Evolutionary conservation across 2,329 filamentous ascomycete species (phyloP), one percentile per base, ranked within the genome.

Genomic region (Microsporum ferrugineum): DNA sequence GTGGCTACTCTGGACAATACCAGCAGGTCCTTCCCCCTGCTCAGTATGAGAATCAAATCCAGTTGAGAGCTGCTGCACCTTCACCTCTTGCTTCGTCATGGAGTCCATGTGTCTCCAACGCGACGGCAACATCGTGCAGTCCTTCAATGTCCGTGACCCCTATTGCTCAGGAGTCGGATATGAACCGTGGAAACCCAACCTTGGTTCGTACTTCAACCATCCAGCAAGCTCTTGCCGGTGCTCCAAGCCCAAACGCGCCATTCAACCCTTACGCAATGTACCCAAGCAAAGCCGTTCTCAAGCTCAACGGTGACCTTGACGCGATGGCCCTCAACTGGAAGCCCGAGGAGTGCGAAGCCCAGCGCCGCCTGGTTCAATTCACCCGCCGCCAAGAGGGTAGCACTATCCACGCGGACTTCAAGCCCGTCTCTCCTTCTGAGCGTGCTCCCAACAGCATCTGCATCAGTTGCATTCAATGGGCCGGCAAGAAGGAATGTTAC

Each of bases 391-490:
- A 97, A 74, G 81, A 80, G 38, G 91, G 90, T 33, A 91, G 88
- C 70, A 89, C 88, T 2, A 87, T 97, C 61, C 87, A 85, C 38
- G 84, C 89, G 12, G 87, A 81, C 12, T 97, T 97, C 77, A 84
- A 86, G 57, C 80, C 91, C 0, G 86, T 96, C 55, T 81, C 88
- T 14, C 84, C 85, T 12, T 88, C 90, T 68, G 88, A 96, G 64
- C 84, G 91, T 27, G 84, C 87, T 0, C 84, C 86, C 2, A 88
- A 92, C 76, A 91, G 88, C 75, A 92, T 95, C 63, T 96, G 91
- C 76, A 89, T 99, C 71, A 96, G 91, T 75, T 99, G 94, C 78
- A 99, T 99, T 70, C 91, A 86, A 80, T 99, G 94, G 94, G 87
- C 87, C 62, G 91, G 95, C 75, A 95, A 91, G 76, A 79, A 85